Conservation (phyloP, 2,329 filamentous ascomycete species). For the Amylocarpus encephaloides region DNA sequence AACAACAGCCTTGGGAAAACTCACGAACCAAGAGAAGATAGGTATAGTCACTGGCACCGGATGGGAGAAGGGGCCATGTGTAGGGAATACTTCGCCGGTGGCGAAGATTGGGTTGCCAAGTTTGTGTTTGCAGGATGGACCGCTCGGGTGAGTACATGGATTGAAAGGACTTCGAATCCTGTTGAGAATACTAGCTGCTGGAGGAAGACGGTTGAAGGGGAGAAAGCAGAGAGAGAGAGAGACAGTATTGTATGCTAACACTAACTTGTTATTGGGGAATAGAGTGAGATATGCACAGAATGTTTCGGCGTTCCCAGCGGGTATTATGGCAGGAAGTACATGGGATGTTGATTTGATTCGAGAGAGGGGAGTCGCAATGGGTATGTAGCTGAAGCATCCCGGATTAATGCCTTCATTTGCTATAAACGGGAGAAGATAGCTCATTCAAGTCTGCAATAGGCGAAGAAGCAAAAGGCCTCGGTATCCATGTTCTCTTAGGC, state of each 20-base stretch:
- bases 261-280: too few relatives aligned
- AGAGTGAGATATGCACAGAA: too few relatives aligned
- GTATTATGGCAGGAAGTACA: slow-evolving; percentile 70
- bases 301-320: slow-evolving; percentile 70
- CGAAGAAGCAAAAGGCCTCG: slow-evolving; percentile 61
- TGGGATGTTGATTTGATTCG: slow-evolving; percentile 75
- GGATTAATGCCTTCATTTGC: neutral
- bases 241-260: too few relatives aligned
- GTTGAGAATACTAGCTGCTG: too few relatives aligned
- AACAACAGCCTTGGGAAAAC: slow-evolving; percentile 56
- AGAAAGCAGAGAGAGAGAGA: too few relatives aligned
- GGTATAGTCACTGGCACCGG: slow-evolving; percentile 72
- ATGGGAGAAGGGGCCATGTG: slow-evolving; percentile 66
- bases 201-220: too few relatives aligned
- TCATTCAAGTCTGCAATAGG: slow-evolving; percentile 34
- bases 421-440: too few relatives aligned
- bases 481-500: slow-evolving; percentile 68
- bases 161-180: too few relatives aligned
- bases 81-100: slow-evolving; percentile 54
- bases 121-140: slow-evolving; percentile 75
- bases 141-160: slow-evolving; percentile 48
- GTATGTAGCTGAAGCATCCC: slow-evolving; percentile 29
- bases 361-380: slow-evolving; percentile 62
- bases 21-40: slow-evolving; percentile 71
- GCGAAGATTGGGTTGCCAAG: slow-evolving; percentile 60